Conservation (phyloP, 257 asterid species). For the Solanum appendiculatum region DNA sequence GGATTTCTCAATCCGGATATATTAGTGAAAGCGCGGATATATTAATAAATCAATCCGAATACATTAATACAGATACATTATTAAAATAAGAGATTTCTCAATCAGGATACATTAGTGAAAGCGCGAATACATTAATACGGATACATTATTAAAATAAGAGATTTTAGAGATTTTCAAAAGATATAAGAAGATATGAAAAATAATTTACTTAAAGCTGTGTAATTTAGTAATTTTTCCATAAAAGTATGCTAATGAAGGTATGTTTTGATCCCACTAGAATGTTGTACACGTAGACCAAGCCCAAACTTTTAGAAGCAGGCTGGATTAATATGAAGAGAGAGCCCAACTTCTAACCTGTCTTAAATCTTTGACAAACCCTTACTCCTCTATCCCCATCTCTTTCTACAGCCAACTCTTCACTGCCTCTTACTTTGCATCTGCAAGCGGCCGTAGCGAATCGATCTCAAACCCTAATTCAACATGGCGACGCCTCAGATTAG, state of each 20-base stretch:
- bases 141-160: too few species aligned
- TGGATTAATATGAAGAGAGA: neutral
- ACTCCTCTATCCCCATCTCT: neutral
- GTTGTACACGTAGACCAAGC: neutral
- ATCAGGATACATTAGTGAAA: too few species aligned
- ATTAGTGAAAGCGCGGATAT: too few species aligned
- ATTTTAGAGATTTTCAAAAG: too few species aligned
- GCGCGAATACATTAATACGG: too few species aligned
- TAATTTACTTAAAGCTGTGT: too few species aligned
- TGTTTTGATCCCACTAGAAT: neutral
- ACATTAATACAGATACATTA: too few species aligned
- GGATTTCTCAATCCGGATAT: too few species aligned
- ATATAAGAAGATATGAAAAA: too few species aligned
- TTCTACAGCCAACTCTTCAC: neutral
- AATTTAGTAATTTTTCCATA: too few species aligned
- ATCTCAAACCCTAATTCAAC: neutral
- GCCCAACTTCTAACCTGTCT: neutral
- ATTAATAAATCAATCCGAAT: too few species aligned
- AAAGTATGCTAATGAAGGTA: neutral
- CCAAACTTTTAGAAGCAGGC: neutral
- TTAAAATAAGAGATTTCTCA: too few species aligned
- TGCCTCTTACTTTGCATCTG: neutral
- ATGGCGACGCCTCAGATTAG: constrained; percentile 5
- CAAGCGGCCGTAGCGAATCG: neutral
- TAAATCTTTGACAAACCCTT: neutral